Evolutionary conservation across 305 asterid species (phyloP).

Genomic region (Plantago coronopus): DNA sequence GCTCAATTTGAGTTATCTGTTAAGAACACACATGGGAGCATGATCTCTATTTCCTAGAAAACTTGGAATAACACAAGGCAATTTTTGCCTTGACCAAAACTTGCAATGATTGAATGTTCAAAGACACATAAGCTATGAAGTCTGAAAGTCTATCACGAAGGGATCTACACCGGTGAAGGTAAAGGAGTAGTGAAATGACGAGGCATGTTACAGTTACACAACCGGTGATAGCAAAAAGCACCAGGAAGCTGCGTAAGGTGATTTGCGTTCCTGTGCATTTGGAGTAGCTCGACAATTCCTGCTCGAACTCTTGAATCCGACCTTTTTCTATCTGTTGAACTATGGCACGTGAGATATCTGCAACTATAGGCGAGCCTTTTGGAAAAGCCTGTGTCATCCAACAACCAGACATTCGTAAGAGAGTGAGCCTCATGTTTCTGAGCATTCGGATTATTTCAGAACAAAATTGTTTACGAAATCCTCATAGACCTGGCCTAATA

Average conservation of each 20-base stretch:
- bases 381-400: slow-evolving; percentile 19
- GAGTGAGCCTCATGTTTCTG: neutral
- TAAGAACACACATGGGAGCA: too few relatives aligned
- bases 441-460: neutral
- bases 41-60: too few relatives aligned
- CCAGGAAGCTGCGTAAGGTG: slow-evolving; percentile 22
- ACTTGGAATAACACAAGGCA: too few relatives aligned
- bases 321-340: slow-evolving; percentile 28
- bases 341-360: slow-evolving; percentile 31
- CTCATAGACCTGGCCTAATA: neutral
- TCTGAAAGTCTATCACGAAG: too few relatives aligned
- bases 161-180: neutral
- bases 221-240: slow-evolving; percentile 29
- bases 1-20: too few relatives aligned
- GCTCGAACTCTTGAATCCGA: slow-evolving; percentile 23
- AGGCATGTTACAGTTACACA: slow-evolving; percentile 25
- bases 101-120: too few relatives aligned
- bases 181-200: slow-evolving; percentile 21
- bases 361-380: slow-evolving; percentile 33
- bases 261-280: slow-evolving; percentile 7
- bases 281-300: neutral
- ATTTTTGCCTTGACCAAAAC: too few relatives aligned
- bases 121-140: too few relatives aligned
- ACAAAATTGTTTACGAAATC: neutral
- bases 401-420: neutral